Conservation (phyloP, 768 basidiomycete genomes). For the Leccinum disarticulatum region DNA sequence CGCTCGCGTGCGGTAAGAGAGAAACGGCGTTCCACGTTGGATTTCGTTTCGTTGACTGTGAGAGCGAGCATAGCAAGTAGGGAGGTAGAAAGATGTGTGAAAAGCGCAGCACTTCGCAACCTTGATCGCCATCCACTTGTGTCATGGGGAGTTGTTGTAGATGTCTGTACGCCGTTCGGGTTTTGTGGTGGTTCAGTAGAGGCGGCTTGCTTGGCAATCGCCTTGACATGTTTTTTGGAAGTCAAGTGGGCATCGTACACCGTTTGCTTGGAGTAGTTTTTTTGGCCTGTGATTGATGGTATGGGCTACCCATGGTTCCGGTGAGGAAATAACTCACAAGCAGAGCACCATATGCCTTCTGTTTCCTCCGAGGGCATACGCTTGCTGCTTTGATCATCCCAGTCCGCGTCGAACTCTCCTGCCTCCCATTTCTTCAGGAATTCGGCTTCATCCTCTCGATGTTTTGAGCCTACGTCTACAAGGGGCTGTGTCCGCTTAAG, state of each 20-base stretch:
- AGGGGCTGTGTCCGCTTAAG: conserved; percentile 83
- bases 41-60: conserved; percentile 84
- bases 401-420: conserved; percentile 64
- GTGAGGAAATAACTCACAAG: conserved; percentile 60
- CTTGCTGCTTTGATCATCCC: conserved; percentile 58
- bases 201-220: conserved; percentile 67
- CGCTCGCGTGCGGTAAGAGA: conserved; percentile 97
- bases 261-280: conserved; percentile 93
- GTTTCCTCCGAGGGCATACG: conserved; percentile 40
- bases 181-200: conserved; percentile 37
- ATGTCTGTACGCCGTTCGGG: conserved; percentile 31
- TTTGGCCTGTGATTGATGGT: conserved; percentile 65
- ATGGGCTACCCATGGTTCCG: not conserved
- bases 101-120: conserved; percentile 62
- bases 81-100: conserved; percentile 67
- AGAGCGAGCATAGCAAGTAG: conserved; percentile 64
- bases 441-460: conserved; percentile 60
- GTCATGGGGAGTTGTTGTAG: conserved; percentile 36
- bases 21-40: conserved; percentile 94
- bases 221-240: conserved; percentile 95
- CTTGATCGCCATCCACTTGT: conserved; percentile 42
- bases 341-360: conserved; percentile 88
- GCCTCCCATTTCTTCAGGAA: conserved; percentile 83
- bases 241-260: conserved; percentile 96
- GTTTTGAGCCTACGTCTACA: conserved; percentile 67